A percentile compares a stretch with the other conserved stretches of the same genome.
Evolutionary conservation across 768 basidiomycete genomes (phyloP).

Genomic region (Naganishia vishniacii): DNA sequence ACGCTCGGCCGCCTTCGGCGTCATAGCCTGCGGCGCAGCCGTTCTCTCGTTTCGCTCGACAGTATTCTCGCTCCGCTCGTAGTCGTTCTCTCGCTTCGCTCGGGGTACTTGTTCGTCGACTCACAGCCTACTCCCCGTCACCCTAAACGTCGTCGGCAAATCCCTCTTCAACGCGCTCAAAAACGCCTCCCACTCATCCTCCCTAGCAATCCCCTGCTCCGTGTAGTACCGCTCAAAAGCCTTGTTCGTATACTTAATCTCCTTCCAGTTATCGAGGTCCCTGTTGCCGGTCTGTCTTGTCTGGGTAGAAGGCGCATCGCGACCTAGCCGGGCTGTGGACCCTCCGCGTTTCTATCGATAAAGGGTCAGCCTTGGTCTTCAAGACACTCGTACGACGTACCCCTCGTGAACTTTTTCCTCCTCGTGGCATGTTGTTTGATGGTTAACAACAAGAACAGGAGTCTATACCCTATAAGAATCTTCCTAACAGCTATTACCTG

Average conservation of each 20-base stretch:
- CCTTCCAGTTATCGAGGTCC: constrained; percentile 19
- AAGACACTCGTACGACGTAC: background rate
- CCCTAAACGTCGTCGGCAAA: constrained; percentile 87
- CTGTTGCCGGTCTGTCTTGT: constrained; percentile 17
- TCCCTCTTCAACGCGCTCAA: constrained; percentile 62
- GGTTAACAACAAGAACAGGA: background rate
- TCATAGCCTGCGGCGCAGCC: too few species aligned
- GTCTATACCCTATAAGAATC: background rate
- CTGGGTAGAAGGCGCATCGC: background rate
- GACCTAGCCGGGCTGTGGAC: background rate
- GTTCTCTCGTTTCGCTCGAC: too few species aligned
- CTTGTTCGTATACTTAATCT: constrained; percentile 8
- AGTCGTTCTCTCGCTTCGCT: too few species aligned
- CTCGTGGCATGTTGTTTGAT: background rate
- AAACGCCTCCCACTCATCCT: constrained; percentile 70
- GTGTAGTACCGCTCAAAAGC: constrained; percentile 29
- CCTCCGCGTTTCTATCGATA: background rate
- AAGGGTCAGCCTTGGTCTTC: background rate
- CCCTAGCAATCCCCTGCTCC: constrained; percentile 67
- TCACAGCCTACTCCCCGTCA: constrained; percentile 81
- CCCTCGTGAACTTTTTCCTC: constrained; percentile 10
- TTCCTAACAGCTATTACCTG: background rate
- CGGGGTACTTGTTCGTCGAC: too few species aligned
- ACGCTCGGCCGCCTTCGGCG: too few species aligned
- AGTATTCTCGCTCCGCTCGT: too few species aligned